A percentile compares a stretch with the other conserved stretches of the same genome.
phyloP scores from a whole-genome alignment of 805 yeast genomes.

The Myxozyma sirexii region DNA sequence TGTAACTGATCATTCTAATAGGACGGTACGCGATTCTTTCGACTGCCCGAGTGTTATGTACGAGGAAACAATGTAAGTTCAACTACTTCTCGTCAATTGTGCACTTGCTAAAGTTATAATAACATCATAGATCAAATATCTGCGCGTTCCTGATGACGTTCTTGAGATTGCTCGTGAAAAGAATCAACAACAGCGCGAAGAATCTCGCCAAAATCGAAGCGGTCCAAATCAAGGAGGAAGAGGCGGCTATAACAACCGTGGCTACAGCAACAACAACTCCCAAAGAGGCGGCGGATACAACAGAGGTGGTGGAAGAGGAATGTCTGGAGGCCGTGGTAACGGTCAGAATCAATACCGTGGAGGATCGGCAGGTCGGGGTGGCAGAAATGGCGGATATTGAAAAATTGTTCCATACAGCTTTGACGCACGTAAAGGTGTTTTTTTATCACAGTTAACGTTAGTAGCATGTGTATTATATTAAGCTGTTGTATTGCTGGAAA shows the following conservation, averaged over 20 bases:
- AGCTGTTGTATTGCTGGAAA: too few species aligned
- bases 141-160: conserved; percentile 47
- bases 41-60: conserved; percentile 73
- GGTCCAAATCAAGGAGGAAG: conserved; percentile 29
- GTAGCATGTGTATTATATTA: too few species aligned
- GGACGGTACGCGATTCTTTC: conserved; percentile 63
- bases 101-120: background rate
- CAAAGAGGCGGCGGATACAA: conserved; percentile 21
- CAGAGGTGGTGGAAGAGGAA: conserved; percentile 15
- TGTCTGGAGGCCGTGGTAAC: conserved; percentile 25
- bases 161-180: conserved; percentile 46
- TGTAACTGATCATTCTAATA: conserved; percentile 6
- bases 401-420: background rate
- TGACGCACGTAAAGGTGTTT: background rate
- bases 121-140: conserved; percentile 45
- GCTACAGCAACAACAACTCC: conserved; percentile 7
- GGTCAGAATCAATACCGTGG: conserved; percentile 10
- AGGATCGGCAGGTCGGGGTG: conserved; percentile 3
- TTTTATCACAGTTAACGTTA: too few species aligned
- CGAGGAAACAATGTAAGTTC: conserved; percentile 73
- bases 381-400: conserved; percentile 1
- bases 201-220: conserved; percentile 34
- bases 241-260: conserved; percentile 28
- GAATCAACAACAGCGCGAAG: conserved; percentile 44
- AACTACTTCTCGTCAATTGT: conserved; percentile 17